phyloP scores from a whole-genome alignment of 2,329 filamentous ascomycete species.

The Arthrobotrys entomopaga region DNA sequence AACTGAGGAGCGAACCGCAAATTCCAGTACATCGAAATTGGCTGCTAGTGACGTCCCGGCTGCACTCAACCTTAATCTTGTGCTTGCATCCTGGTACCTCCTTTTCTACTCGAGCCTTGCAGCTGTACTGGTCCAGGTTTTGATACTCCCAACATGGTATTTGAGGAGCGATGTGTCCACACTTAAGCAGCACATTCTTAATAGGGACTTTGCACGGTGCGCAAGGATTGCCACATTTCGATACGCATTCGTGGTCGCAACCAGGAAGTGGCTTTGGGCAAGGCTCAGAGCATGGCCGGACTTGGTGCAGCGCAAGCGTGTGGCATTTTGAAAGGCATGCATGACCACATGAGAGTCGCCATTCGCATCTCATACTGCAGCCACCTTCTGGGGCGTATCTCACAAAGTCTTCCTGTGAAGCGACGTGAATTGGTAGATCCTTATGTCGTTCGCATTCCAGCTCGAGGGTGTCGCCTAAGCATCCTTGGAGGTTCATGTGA shows the following conservation, averaged over 20 bases:
- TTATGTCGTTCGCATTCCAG: constrained; percentile 72
- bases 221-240: constrained; percentile 60
- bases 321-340: constrained; percentile 59
- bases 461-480: constrained; percentile 67
- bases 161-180: constrained; percentile 54
- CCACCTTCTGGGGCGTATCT: constrained; percentile 71
- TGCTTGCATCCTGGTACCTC: constrained; percentile 70
- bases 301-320: constrained; percentile 57
- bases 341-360: constrained; percentile 57
- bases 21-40: constrained; percentile 65
- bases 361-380: constrained; percentile 66
- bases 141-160: constrained; percentile 63
- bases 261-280: constrained; percentile 59
- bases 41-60: constrained; percentile 63
- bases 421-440: constrained; percentile 66
- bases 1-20: constrained; percentile 66
- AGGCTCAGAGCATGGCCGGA: constrained; percentile 60
- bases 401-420: constrained; percentile 69
- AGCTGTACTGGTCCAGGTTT: constrained; percentile 65
- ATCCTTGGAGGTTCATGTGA: constrained; percentile 65
- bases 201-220: constrained; percentile 49
- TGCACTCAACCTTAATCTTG: constrained; percentile 66
- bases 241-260: constrained; percentile 61
- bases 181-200: constrained; percentile 48
- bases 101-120: constrained; percentile 65